phyloP scores from a whole-genome alignment of 176 grass and related monocot species.

The Secale cereale region DNA sequence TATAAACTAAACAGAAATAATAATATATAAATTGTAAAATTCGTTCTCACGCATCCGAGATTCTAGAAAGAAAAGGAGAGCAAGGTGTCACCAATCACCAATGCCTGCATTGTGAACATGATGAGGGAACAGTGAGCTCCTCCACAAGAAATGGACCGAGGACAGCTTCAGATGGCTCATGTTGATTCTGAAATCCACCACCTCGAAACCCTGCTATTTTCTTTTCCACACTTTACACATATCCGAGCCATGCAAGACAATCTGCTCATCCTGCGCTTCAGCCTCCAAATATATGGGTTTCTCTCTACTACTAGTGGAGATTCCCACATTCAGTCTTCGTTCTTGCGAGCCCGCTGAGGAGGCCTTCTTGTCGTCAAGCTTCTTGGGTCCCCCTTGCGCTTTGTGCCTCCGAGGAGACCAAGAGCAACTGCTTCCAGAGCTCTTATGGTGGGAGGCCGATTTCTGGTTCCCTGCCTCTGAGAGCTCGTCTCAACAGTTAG shows the following conservation, averaged over 20 bases:
- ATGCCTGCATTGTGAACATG: not conserved
- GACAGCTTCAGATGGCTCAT: not conserved
- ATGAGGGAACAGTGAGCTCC: not conserved
- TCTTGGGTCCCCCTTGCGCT: conserved; percentile 31
- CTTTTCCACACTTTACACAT: not conserved
- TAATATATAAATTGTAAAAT: not conserved
- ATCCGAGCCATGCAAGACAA: not conserved
- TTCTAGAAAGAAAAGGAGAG: not conserved
- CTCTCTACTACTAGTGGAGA: not conserved
- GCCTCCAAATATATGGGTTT: not conserved
- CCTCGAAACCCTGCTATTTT: not conserved
- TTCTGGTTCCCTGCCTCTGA: conserved; percentile 53
- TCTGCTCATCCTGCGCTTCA: not conserved
- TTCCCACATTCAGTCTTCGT: not conserved
- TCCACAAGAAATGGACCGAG: not conserved
- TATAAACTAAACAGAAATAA: not conserved
- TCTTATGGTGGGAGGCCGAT: conserved; percentile 46
- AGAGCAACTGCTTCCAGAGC: conserved; percentile 60
- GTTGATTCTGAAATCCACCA: not conserved
- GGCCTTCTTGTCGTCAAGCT: conserved; percentile 9
- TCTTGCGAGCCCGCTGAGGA: conserved; percentile 14
- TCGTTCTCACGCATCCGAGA: not conserved
- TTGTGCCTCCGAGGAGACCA: conserved; percentile 55
- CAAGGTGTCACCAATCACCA: not conserved
- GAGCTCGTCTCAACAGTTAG: conserved; percentile 1